These are phyloP conservation scores for Trichoderma asperelloides DNA, from an alignment of 495 filamentous ascomycete species.

Conservation along the genomic window DNA sequence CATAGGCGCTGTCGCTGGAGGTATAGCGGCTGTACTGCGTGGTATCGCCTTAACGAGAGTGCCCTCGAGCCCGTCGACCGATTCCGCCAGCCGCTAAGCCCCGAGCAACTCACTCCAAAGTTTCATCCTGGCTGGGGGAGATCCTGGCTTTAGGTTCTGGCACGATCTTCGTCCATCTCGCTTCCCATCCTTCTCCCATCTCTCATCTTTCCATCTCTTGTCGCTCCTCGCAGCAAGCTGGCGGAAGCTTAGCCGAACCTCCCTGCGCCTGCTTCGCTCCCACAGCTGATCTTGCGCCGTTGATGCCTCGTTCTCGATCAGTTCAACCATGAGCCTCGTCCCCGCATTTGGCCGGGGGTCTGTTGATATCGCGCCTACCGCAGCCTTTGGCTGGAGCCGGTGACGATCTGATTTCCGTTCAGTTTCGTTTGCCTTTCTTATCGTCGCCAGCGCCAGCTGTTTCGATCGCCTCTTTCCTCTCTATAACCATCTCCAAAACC, in stretches of 20 bases:
- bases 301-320: not conserved
- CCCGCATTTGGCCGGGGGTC: conserved; percentile 11
- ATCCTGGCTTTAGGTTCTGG: not conserved
- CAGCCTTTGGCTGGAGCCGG: conserved; percentile 7
- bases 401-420: not conserved
- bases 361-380: conserved; percentile 8
- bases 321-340: conserved; percentile 8
- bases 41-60: not conserved
- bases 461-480: conserved; percentile 2
- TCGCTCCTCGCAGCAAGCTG: not conserved
- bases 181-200: not conserved
- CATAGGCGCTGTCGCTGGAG: not conserved
- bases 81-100: not conserved
- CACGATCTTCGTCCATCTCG: not conserved
- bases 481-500: not conserved
- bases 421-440: not conserved
- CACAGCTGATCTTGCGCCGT: not conserved
- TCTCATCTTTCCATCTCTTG: not conserved
- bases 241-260: not conserved
- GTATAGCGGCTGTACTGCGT: not conserved
- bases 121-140: no score
- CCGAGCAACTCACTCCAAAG: not conserved
- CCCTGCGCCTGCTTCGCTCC: not conserved
- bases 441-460: conserved; percentile 7
- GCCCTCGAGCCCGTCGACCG: not conserved